These are phyloP conservation scores for Raphanus raphanistrum DNA, from an alignment of 345 rosid species.

Conservation along the genomic window DNA sequence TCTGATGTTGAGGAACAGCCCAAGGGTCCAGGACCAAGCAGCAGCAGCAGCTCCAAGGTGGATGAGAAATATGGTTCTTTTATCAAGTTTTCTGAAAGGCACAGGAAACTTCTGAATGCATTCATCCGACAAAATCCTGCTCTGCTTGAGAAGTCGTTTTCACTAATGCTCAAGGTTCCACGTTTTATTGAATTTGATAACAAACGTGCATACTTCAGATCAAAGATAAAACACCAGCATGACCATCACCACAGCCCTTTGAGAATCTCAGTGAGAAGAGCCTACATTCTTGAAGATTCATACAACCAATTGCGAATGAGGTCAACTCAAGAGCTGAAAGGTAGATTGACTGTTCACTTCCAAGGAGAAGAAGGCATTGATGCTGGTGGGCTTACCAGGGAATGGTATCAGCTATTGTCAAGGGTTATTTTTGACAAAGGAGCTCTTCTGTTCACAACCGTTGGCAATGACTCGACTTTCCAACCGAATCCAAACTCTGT, in stretches of 20 bases:
- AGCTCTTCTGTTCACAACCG: constrained; percentile 91
- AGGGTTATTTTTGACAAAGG: constrained; percentile 96
- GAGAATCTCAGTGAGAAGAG: constrained; percentile 92
- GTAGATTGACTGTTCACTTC: constrained; percentile 88
- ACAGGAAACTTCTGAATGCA: constrained; percentile 86
- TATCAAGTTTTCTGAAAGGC: constrained; percentile 89
- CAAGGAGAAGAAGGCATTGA: constrained; percentile 99
- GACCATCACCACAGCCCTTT: constrained; percentile 90
- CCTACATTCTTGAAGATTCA: constrained; percentile 95
- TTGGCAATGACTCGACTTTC: constrained; percentile 95
- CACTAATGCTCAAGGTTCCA: constrained; percentile 94
- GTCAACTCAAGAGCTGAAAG: constrained; percentile 80
- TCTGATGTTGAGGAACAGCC: constrained; percentile 71
- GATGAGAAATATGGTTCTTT: constrained; percentile 46
- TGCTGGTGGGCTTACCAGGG: constrained; percentile 99
- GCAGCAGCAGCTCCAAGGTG: no score
- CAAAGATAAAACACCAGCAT: constrained; percentile 92
- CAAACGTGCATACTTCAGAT: constrained; percentile 84
- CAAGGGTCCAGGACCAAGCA: constrained; percentile 48
- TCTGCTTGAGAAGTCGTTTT: constrained; percentile 90
- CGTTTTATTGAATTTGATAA: constrained; percentile 96
- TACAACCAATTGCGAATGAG: constrained; percentile 93
- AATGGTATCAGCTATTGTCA: constrained; percentile 96
- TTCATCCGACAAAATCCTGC: constrained; percentile 93
- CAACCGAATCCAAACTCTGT: constrained; percentile 98